phyloP scores from a whole-genome alignment of 805 yeast genomes.

The Lachancea fermentati region DNA sequence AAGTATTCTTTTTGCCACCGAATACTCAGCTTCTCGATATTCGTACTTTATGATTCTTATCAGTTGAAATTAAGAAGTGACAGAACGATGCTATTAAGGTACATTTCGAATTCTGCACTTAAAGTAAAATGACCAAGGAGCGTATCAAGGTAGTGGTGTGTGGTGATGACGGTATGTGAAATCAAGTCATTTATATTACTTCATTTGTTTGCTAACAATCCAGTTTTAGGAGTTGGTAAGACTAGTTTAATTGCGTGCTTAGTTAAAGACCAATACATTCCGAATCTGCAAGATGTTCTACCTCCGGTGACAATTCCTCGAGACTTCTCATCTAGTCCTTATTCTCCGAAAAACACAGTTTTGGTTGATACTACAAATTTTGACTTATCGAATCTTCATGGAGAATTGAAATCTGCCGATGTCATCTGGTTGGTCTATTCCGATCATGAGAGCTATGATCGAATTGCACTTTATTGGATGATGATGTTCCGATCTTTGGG shows the following conservation, averaged over 20 bases:
- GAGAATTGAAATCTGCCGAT: slow-evolving; percentile 76
- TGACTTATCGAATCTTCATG: slow-evolving; percentile 54
- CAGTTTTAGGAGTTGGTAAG: slow-evolving; percentile 58
- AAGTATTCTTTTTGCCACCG: not conserved
- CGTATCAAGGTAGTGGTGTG: slow-evolving; percentile 79
- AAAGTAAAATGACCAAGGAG: slow-evolving; percentile 35
- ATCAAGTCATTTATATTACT: not conserved
- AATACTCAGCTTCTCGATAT: not conserved
- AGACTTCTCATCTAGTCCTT: slow-evolving; percentile 54
- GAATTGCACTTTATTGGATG: slow-evolving; percentile 91
- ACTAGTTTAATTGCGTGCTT: slow-evolving; percentile 73
- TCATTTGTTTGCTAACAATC: slow-evolving; percentile 4
- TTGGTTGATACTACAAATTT: slow-evolving; percentile 75
- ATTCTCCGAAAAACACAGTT: slow-evolving; percentile 60
- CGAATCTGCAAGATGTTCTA: slow-evolving; percentile 68
- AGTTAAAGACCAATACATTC: slow-evolving; percentile 74
- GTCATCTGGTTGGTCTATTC: slow-evolving; percentile 93
- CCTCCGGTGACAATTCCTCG: slow-evolving; percentile 83
- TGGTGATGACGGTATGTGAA: slow-evolving; percentile 71
- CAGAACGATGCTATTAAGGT: too few species aligned
- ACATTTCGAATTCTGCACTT: not conserved
- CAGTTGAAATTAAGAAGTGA: too few species aligned
- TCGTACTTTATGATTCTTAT: not conserved
- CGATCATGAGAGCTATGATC: slow-evolving; percentile 90
- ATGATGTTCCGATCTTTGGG: slow-evolving; percentile 90